A percentile compares a stretch with the other conserved stretches of the same genome.
These are phyloP conservation scores for Ophiostoma triangulosporum DNA, from an alignment of 2,329 filamentous ascomycete genomes.

Conservation along the genomic window DNA sequence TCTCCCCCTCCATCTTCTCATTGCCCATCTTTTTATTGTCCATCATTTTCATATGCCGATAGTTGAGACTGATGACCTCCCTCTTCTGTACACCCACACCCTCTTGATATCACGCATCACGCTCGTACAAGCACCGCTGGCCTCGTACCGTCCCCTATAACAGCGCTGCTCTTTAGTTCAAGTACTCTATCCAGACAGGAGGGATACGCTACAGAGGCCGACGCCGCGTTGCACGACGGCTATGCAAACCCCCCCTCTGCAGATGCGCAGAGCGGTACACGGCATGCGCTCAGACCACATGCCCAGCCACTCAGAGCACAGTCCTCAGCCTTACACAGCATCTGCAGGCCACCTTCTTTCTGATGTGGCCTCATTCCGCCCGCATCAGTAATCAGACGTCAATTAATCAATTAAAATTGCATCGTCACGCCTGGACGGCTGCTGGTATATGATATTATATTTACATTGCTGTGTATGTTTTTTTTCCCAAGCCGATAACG, in stretches of 20 bases:
- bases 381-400: background rate
- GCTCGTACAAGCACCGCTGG: slow-evolving; percentile 1
- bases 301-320: background rate
- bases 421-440: background rate
- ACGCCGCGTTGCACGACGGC: background rate
- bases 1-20: background rate
- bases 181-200: background rate
- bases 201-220: background rate
- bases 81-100: background rate
- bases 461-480: background rate
- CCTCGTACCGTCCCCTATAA: background rate
- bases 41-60: background rate
- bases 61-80: background rate
- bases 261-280: background rate
- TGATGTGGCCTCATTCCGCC: background rate
- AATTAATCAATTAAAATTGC: background rate
- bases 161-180: background rate
- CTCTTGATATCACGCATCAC: slow-evolving; percentile 1
- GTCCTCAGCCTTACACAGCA: slow-evolving; percentile 6
- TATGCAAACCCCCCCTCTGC: background rate
- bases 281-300: background rate
- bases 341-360: slow-evolving; percentile 6
- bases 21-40: background rate
- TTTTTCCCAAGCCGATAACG: background rate
- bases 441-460: background rate